Evolutionary conservation across 2,329 filamentous ascomycete species (phyloP).

Genomic region (Diplodia scrobiculata): DNA sequence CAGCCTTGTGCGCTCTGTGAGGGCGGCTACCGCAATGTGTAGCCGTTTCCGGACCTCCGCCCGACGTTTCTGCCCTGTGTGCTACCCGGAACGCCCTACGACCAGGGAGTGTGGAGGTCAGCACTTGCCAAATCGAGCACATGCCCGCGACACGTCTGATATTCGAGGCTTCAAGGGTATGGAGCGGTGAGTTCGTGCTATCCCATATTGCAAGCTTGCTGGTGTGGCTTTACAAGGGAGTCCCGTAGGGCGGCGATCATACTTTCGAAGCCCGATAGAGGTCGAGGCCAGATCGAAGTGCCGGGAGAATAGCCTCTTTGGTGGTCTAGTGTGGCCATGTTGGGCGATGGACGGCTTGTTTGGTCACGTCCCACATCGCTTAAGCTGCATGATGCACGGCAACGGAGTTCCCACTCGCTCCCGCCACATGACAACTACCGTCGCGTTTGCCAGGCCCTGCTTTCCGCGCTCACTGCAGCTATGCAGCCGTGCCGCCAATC

Average conservation of each 20-base stretch:
- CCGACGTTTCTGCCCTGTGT: slow-evolving; percentile 13
- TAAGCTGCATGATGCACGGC: slow-evolving; percentile 27
- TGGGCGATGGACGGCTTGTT: slow-evolving; percentile 17
- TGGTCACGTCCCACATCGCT: slow-evolving; percentile 26
- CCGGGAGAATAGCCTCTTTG: slow-evolving; percentile 17
- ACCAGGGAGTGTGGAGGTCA: slow-evolving; percentile 16
- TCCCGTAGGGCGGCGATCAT: background rate
- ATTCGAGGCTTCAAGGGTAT: background rate
- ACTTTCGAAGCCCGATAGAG: background rate
- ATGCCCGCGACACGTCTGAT: slow-evolving; percentile 20
- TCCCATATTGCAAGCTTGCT: background rate
- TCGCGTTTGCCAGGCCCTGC: slow-evolving; percentile 1
- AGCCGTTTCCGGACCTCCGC: slow-evolving; percentile 14
- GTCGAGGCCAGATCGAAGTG: background rate
- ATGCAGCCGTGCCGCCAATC: slow-evolving; percentile 22
- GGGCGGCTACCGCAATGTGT: slow-evolving; percentile 1
- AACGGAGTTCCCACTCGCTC: slow-evolving; percentile 21
- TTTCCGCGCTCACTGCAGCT: slow-evolving; percentile 26
- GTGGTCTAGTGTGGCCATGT: slow-evolving; percentile 10
- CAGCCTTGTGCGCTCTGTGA: slow-evolving; percentile 20
- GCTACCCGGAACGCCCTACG: slow-evolving; percentile 2
- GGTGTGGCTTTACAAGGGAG: too few relatives aligned
- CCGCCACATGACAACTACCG: slow-evolving; percentile 29
- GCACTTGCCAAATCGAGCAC: slow-evolving; percentile 17
- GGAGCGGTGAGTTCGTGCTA: slow-evolving; percentile 11